Base-by-base conservation (phyloP, 169 alveolate genomes). In the Plasmodium falciparum region DNA sequence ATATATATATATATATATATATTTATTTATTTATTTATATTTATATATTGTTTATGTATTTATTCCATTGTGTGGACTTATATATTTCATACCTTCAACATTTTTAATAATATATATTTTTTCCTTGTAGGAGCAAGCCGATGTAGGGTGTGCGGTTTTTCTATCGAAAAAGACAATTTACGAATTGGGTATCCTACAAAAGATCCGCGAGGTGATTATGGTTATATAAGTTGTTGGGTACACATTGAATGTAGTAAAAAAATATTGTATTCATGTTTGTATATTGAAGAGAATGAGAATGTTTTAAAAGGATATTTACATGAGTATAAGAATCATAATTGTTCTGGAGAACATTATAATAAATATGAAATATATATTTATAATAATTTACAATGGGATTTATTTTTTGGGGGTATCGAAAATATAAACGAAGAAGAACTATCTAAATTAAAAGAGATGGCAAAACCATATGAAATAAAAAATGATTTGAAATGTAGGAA, bases 121-220 rank as follows among this genome's bases (percentile, higher is more conserved):
- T 69, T 56, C 20, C 29, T 69, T 56, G 15, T 73, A 92, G 95
- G 66, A 9, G 54, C 88, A 2, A 62, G 69, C 61, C 65, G 88
- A 11, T 93, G 95, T 70, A 59, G 88, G 11, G 90, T 61, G 15
- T 93, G 95, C 50, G 88, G 90, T 13, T 62, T 71, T 1, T 4
- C 22, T 26, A 93, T 93, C n/a, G 78, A 59, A 49, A 89, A 80
- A 74, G 72, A 75, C 58, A 75, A 22, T 8, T 43, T 90, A 39
- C 56, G 93, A 12, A 59, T 93, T 67, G 94, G 93, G 22, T 62
- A 78, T 26, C 95, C 95, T 29, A 20, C 88, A n/a, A 88, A 90
- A 47, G 93, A 90, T 33, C 72, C 91, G 3, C 74, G 93, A 24
- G 94, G 94, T 3, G 39, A 73, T 20, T 86, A 63, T 56, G 95